phyloP scores from a whole-genome alignment of 345 rosid genomes.

The Acer yangbiense region DNA sequence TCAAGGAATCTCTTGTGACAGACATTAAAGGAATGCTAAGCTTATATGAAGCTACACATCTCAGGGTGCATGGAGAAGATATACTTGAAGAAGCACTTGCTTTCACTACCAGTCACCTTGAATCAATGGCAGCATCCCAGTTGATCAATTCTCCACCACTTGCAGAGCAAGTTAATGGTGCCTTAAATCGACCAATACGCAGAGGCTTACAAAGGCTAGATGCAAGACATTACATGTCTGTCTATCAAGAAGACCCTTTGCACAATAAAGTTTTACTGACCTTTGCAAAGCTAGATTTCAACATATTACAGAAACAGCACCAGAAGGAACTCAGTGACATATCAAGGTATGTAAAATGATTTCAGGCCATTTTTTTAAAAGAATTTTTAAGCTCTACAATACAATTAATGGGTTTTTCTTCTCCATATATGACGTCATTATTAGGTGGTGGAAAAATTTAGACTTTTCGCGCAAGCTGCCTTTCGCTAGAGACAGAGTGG shows the following conservation, averaged over 20 bases:
- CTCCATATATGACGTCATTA: background rate
- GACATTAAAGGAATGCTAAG: slow-evolving; percentile 33
- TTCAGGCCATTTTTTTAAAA: too few relatives aligned
- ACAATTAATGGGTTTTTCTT: too few relatives aligned
- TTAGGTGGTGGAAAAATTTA: slow-evolving; percentile 48
- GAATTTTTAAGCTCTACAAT: too few relatives aligned
- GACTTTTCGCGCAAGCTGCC: slow-evolving; percentile 29
- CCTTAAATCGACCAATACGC: slow-evolving; percentile 7
- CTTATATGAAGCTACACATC: slow-evolving; percentile 46
- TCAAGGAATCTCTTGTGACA: background rate
- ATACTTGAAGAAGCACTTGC: slow-evolving; percentile 39
- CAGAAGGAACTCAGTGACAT: slow-evolving; percentile 33
- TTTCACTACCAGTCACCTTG: slow-evolving; percentile 31
- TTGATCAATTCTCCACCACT: background rate
- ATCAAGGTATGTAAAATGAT: slow-evolving; percentile 12
- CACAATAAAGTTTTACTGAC: slow-evolving; percentile 21
- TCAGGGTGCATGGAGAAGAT: slow-evolving; percentile 31
- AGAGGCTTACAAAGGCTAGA: slow-evolving; percentile 27
- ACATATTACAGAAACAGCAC: slow-evolving; percentile 35
- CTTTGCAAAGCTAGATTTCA: slow-evolving; percentile 36
- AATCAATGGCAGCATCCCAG: background rate
- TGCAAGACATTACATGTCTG: slow-evolving; percentile 28
- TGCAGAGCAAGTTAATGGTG: slow-evolving; percentile 14
- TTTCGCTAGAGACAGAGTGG: slow-evolving; percentile 38
- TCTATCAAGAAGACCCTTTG: slow-evolving; percentile 23